Base-by-base conservation (phyloP, 176 grass and related monocot genomes). In the Zea luxurians region DNA sequence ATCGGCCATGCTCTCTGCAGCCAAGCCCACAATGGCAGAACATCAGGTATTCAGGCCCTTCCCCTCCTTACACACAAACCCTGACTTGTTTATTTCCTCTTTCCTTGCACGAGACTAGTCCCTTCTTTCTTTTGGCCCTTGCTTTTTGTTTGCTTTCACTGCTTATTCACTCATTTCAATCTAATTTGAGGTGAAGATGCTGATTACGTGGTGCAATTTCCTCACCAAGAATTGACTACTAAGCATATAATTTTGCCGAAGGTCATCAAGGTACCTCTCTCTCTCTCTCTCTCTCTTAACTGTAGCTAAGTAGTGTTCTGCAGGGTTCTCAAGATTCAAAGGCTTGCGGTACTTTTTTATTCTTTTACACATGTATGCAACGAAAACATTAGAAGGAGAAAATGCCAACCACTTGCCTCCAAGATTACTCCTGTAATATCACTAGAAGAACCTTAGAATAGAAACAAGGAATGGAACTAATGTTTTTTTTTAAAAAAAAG, bases 161-260 rank as follows among this genome's bases (percentile, higher is more conserved):
- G 27, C 36, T 9, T 70, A 47, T 77, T 67, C 47, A 37, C 35
- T 70, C 15, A 57, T 77, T 87, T 77, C 21, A 84, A 73, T 64
- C 10, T 37, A 57, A 48, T 76, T 48, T 67, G 46, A 20, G 21
- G 16, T 66, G 42, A 78, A 70, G 73, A 75, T 89, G 81, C 81
- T 77, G 77, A 78, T 63, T 79, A 85, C 79, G 89, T 80, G 78
- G 81, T 75, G 58, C 75, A 73, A 85, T 73, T 86, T 82, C 61
- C 44, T 66, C 73, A 70, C 5, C 78, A 58, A 44, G 44, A 80
- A 74, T 84, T 84, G 27, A 7, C 62, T 49, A 42, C 37, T 46
- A 83, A 74, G 59, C 72, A 73, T 77, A 77, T 61, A 63, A 17
- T 86, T 61, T 67, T 74, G 65, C 73, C 76, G 66, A 73, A 83